A percentile compares a stretch with the other conserved stretches of the same genome.
phyloP scores from a whole-genome alignment of 495 filamentous ascomycete genomes.

The Podospora pseudoanserina region DNA sequence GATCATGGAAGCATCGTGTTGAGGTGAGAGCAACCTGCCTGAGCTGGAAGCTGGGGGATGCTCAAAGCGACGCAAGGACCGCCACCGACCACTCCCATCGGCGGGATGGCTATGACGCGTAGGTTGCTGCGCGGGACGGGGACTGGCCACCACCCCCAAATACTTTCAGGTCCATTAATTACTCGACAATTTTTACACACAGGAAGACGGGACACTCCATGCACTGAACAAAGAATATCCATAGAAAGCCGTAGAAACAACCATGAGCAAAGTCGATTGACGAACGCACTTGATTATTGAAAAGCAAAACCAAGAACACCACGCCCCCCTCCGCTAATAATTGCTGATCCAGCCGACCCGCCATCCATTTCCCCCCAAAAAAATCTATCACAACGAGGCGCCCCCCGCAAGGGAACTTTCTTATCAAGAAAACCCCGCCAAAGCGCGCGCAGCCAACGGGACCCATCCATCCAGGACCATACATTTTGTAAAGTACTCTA shows the following conservation, averaged over 20 bases:
- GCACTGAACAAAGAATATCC: too few relatives aligned
- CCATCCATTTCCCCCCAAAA: background rate
- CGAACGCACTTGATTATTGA: background rate
- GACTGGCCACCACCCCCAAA: too few relatives aligned
- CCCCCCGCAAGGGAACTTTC: background rate
- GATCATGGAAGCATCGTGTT: too few relatives aligned
- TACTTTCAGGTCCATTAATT: too few relatives aligned
- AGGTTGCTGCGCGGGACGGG: too few relatives aligned
- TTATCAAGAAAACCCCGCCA: background rate
- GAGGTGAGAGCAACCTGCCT: too few relatives aligned
- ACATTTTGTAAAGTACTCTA: constrained; percentile 40
- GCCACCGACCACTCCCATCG: too few relatives aligned
- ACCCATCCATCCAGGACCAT: background rate
- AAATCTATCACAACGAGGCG: background rate
- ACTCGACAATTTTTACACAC: too few relatives aligned
- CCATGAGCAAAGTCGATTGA: background rate
- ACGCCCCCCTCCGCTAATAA: background rate
- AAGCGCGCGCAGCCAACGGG: background rate
- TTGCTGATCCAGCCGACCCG: background rate
- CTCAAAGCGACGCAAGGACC: too few relatives aligned
- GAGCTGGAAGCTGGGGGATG: too few relatives aligned
- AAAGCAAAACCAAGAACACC: background rate
- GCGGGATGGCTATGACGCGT: too few relatives aligned
- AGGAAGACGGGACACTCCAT: too few relatives aligned
- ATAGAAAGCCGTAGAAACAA: background rate